Base-by-base conservation (phyloP, 2,329 filamentous ascomycete species). In the Trichoderma oligosporum region DNA sequence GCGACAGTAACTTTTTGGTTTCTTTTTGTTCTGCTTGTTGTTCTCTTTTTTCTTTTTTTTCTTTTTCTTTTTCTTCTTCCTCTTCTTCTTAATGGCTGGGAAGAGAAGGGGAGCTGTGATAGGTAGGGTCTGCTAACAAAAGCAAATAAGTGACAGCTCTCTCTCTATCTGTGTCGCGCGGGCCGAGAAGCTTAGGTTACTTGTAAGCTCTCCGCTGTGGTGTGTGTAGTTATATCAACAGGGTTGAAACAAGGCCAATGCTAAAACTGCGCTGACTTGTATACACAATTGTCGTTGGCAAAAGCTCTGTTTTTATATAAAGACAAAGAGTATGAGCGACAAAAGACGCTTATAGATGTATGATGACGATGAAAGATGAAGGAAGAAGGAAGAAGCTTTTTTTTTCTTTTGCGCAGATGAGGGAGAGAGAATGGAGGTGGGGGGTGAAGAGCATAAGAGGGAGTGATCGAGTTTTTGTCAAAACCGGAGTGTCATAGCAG, bases 401-500 rank as follows among this genome's bases (percentile, higher is more conserved):
- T 33, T 7, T 16, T 39, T 20, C 14, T 5, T 6, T n/a, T n/a
- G n/a, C n/a, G 31, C 29, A 24, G 52, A 31, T 12, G 52, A 56
- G 24, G 24, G 22, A 7, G 45, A 49, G 20, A 12, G 8, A 35
- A 35, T 27, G 36, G 24, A 39, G 48, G 39, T 55, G 51, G 47
- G 47, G 56, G 63, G 44, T 22, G 16, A 41, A 39, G 25, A 38
- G 59, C 59, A 55, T 59, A 58, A 59, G 63, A 62, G 61, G 60
- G 65, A 64, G 60, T 61, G 59, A 68, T 67, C 58, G 65, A 64
- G 62, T 64, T 68, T 62, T 62, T 64, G 60, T 62, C 61, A 64
- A 66, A 63, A 64, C 61, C 64, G 60, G 66, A 62, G 61, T 65
- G 62, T 65, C 66, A 64, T 64, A 47, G 64, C 66, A 67, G 64